Evolutionary conservation across 371 early-diverging fungal species (phyloP), one percentile per base, ranked within the genome.

Genomic region (Mortierella sp.): DNA sequence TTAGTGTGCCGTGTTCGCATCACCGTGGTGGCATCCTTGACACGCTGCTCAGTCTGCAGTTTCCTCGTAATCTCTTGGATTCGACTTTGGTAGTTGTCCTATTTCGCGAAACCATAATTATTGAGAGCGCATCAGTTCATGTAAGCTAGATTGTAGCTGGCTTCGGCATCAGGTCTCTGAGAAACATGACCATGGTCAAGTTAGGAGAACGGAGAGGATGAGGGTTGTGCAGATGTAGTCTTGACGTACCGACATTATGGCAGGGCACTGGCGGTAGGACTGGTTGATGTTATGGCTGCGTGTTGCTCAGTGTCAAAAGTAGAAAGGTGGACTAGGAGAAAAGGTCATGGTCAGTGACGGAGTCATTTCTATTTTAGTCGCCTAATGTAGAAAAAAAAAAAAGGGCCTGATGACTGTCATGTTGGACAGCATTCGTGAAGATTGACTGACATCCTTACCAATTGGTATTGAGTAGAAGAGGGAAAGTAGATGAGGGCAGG

Each of bases 1-100:
- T 81, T 81, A 62, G 83, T 81, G 62, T 81, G 83, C 63, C 83
- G 72, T 52, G 83, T 81, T 24, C 83, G 68, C 83, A 81, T 72
- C 60, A 81, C 76, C 5, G 83, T 81, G 28, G 83, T 81, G 54
- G 83, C 83, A 76, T 81, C 83, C 73, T 81, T 81, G 72, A 81
- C 83, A 51, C 83, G 83, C 70, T 81, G 83, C 76, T 81, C 83
- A 32, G 83, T 81, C 73, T 81, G 83, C 61, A 81, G 64, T 64
- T 81, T 81, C 57, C 77, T 68, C 63, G 83, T 73, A 63, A 81
- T 81, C 70, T 81, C 83, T 66, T 81, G 83, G 60, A 81, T 81
- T 28, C 83, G 76, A 43, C 73, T 72, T 14, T 81, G 76, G 52
- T 72, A 81, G 64, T 65, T 81, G 49, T 81, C 83, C 83, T 81